Evolutionary conservation across 495 filamentous ascomycete genomes (phyloP).

Genomic region (Trypethelium eluteriae): DNA sequence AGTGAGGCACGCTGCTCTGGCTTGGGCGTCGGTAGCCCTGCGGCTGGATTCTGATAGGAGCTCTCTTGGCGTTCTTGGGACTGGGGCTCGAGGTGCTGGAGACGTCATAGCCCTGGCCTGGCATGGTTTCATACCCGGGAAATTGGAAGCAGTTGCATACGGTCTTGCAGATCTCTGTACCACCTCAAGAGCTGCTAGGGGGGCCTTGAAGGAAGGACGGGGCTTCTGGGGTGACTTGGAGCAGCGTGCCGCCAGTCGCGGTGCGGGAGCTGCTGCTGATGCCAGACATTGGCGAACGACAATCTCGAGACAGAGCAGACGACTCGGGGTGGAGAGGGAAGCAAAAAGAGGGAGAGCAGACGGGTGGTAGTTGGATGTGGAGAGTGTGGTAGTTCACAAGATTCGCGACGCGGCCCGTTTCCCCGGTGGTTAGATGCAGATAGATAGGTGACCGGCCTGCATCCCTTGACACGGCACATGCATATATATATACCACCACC

Average conservation of each 20-base stretch:
- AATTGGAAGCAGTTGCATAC: background rate
- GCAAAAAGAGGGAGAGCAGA: background rate
- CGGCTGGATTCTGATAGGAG: constrained; percentile 9
- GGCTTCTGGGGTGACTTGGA: background rate
- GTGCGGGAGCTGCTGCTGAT: background rate
- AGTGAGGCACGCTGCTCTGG: constrained; percentile 23
- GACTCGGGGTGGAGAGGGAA: background rate
- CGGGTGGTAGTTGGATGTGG: constrained; percentile 9
- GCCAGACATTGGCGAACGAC: background rate
- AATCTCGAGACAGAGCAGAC: background rate
- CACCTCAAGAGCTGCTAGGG: background rate
- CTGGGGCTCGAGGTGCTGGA: constrained; percentile 14
- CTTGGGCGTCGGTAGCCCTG: constrained; percentile 9
- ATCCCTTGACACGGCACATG: background rate
- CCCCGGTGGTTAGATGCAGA: constrained; percentile 6
- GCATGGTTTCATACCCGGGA: constrained; percentile 17
- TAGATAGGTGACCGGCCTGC: background rate
- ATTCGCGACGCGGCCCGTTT: constrained; percentile 6
- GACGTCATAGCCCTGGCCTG: constrained; percentile 22
- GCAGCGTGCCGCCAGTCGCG: background rate
- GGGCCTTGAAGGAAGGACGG: background rate
- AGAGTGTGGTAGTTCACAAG: background rate
- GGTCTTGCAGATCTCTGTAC: constrained; percentile 1
- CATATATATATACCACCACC: background rate
- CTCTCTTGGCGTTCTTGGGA: constrained; percentile 2